Base-by-base conservation (phyloP, 306 rosid genomes). In the Fagus sylvatica region DNA sequence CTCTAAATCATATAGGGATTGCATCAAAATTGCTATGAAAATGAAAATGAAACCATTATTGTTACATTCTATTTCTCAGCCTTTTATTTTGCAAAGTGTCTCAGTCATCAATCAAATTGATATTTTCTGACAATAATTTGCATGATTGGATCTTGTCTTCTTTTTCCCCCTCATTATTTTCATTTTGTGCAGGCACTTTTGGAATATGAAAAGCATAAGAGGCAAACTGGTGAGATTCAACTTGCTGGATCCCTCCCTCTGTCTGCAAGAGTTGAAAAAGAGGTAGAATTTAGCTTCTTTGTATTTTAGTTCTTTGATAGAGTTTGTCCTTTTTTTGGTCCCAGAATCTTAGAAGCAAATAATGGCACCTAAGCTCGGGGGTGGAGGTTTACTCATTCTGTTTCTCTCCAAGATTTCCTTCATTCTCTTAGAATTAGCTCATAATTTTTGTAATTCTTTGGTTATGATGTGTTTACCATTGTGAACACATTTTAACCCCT, bases 191-290 rank as follows among this genome's bases (percentile, higher is more conserved):
- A 92, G 93, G 93, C 96, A 71, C 96, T 92, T 83, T 75, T 92
- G 65, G 97, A 92, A 79, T 92, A 84, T 85, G 97, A 92, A 81
- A 92, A 87, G 87, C 86, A 90, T 73, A 89, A 92, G 91, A 83
- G 80, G 84, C 87, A 89, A 73, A 86, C 41, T 74, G 97, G 97
- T 55, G 92, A 90, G 77, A 87, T 92, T 68, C 91, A 87, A 65
- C 87, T 85, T 43, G 89, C 92, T 43, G 93, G 92, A 80, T 41
- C 90, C 72, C 68, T 85, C 76, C 89, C 80, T 71, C 93, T 84
- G 79, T 56, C 96, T 55, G 55, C 87, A 48, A 86, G 75, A 74
- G 85, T 84, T 76, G 96, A 89, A 75, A 90, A 92, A 86, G 96
- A 89, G 93, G 97, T 92, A 76, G 39, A 78, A 76, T 74, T 59